Evolutionary conservation across 352 stramenopile species (phyloP), one percentile per base, ranked within the genome.

Genomic region (Saprolegnia parasitica): DNA sequence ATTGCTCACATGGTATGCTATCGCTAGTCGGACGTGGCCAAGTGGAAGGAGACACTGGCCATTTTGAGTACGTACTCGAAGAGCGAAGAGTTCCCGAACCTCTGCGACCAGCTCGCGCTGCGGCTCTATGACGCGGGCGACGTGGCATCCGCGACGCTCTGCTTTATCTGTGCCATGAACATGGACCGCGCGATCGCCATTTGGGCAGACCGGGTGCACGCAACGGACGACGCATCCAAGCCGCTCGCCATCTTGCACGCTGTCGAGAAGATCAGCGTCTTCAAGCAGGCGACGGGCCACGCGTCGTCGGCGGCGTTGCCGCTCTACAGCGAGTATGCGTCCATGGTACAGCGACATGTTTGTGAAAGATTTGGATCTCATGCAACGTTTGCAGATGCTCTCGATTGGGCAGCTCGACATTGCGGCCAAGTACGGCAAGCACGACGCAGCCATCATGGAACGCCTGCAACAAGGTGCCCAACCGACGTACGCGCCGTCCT

Each of bases 11-110:
- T 35, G 2, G n/a, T 26, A 55, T 55, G 5, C n/a, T 74, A 50
- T 26, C 76, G 81, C 15, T 75, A 97, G 49, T 96, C 90, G 0
- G 88, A 98, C 71, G 78, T 98, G n/a, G 68, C 71, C 15, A 91
- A 97, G 57, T 99, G 97, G 97, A 88, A 95, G 66, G 95, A 99
- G 74, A 99, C 97, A 21, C 76, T 99, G 37, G 96, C 97, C 4
- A 98, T 99, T 64, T 73, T 99, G 54, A 98, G 90, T 42, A 99
- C 96, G 4, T 99, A 99, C 77, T 96, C 88, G 23, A 97, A 98
- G 77, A 97, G 88, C 55, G 95, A 99, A 56, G 93, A 99, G 78
- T 99, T 99, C 71, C 91, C 95, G 37, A 80, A 72, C 24, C 84
- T 99, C 37, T 99, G 96, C 72, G 90, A 98, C 70, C 87, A 91